Evolutionary conservation across 1,284 basidiomycete species (phyloP).

Genomic region (Austroboletus novae-zelandiae): DNA sequence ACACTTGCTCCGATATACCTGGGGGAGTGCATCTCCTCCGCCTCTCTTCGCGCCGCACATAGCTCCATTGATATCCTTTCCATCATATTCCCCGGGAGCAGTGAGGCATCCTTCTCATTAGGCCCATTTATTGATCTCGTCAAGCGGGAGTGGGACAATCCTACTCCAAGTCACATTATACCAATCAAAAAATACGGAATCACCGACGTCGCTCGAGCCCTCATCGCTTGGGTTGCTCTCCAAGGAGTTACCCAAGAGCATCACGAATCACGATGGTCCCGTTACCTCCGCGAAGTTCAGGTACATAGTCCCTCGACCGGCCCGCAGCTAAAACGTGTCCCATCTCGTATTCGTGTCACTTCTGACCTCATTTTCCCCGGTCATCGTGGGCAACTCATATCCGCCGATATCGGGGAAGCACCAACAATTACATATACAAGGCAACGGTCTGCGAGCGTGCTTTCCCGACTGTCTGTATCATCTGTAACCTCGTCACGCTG

Average conservation of each 20-base stretch:
- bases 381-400: constrained; percentile 63
- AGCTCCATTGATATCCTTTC: constrained; percentile 71
- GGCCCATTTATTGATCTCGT: constrained; percentile 76
- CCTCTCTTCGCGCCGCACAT: constrained; percentile 68
- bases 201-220: constrained; percentile 60
- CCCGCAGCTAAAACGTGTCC: constrained; percentile 33
- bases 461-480: constrained; percentile 31
- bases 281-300: constrained; percentile 61
- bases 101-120: constrained; percentile 75
- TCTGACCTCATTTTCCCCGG: constrained; percentile 66
- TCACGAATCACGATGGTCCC: constrained; percentile 69
- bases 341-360: constrained; percentile 63
- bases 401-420: constrained; percentile 68
- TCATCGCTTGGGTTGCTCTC: constrained; percentile 73
- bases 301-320: constrained; percentile 46
- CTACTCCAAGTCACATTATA: constrained; percentile 48
- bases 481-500: constrained; percentile 29
- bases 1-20: constrained; percentile 70
- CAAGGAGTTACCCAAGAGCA: constrained; percentile 77
- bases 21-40: constrained; percentile 73
- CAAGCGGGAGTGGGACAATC: constrained; percentile 64
- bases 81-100: constrained; percentile 68
- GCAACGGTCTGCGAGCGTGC: constrained; percentile 25
- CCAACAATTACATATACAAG: constrained; percentile 29
- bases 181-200: constrained; percentile 62